Conservation (phyloP, 352 stramenopile species). For the Phytopythium kandeliae region DNA sequence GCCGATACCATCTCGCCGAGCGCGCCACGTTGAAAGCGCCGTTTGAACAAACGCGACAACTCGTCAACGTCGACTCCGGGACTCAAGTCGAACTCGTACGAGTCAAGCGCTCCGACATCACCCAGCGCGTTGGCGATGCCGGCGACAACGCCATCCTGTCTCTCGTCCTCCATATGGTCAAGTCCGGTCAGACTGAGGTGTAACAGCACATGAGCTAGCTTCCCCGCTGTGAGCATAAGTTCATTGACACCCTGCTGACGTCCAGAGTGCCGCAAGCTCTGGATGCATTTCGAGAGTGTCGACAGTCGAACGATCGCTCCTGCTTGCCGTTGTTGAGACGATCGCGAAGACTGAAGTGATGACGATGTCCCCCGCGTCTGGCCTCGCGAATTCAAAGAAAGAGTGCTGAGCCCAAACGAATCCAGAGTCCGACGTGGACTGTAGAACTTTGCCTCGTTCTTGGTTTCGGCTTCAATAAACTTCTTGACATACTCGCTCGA, state of each 20-base stretch:
- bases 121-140: slow-evolving; percentile 59
- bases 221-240: slow-evolving; percentile 15
- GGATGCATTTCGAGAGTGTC: slow-evolving; percentile 20
- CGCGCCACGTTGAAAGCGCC: slow-evolving; percentile 49
- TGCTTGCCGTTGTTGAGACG: slow-evolving; percentile 2
- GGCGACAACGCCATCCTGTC: slow-evolving; percentile 9
- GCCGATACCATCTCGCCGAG: slow-evolving; percentile 43
- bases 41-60: slow-evolving; percentile 46
- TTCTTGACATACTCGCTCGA: slow-evolving; percentile 36
- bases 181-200: slow-evolving; percentile 31
- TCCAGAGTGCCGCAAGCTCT: slow-evolving; percentile 13
- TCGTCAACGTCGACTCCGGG: slow-evolving; percentile 36
- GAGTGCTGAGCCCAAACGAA: not conserved
- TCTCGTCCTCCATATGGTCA: slow-evolving; percentile 8
- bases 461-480: slow-evolving; percentile 46
- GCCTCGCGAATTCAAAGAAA: not conserved
- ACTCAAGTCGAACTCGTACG: slow-evolving; percentile 55
- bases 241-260: slow-evolving; percentile 8
- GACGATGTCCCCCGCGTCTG: not conserved
- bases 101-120: slow-evolving; percentile 56
- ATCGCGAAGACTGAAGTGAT: too few species aligned
- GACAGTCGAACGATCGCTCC: slow-evolving; percentile 19
- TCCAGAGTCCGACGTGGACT: slow-evolving; percentile 11
- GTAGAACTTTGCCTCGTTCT: slow-evolving; percentile 53
- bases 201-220: slow-evolving; percentile 50